A percentile compares a stretch with the other conserved stretches of the same genome.
These are phyloP conservation scores for Berberis thunbergii DNA, from an alignment of 164 flowering plant species.

Conservation along the genomic window DNA sequence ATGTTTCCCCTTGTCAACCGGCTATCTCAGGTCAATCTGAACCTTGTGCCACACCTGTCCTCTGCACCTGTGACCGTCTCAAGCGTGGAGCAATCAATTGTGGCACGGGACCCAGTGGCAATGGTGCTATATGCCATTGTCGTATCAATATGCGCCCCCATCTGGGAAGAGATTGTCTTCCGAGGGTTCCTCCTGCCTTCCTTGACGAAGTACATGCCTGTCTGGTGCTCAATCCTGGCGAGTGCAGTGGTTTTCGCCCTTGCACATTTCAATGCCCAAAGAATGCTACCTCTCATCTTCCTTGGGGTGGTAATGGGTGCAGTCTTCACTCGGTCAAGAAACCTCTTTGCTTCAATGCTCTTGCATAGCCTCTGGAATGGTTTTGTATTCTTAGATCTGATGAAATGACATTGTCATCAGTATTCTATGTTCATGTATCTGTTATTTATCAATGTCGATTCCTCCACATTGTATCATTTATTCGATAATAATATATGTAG, in stretches of 20 bases:
- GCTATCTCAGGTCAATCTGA: slow-evolving; percentile 79
- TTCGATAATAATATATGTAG: no score
- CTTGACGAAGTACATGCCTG: slow-evolving; percentile 89
- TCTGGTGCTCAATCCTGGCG: slow-evolving; percentile 77
- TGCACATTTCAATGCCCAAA: slow-evolving; percentile 88
- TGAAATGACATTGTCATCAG: slow-evolving; percentile 31
- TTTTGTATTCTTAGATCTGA: slow-evolving; percentile 81
- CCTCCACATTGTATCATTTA: no score
- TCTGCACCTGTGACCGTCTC: slow-evolving; percentile 65
- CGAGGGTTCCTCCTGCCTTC: slow-evolving; percentile 96
- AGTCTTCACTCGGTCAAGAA: slow-evolving; percentile 71
- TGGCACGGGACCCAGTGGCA: slow-evolving; percentile 91
- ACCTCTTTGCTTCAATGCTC: slow-evolving; percentile 73
- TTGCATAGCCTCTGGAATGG: slow-evolving; percentile 97
- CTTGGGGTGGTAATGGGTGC: slow-evolving; percentile 89
- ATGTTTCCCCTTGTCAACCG: slow-evolving; percentile 92
- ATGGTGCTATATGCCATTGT: slow-evolving; percentile 84
- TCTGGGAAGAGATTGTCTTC: slow-evolving; percentile 96
- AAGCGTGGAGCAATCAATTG: slow-evolving; percentile 86
- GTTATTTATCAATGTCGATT: no score
- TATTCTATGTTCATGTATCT: no score
- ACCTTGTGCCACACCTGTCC: slow-evolving; percentile 62
- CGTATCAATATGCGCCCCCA: slow-evolving; percentile 85
- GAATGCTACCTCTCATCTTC: slow-evolving; percentile 83
- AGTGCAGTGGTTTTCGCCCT: slow-evolving; percentile 88